Evolutionary conservation across 73 alveolate genomes (phyloP), one percentile per base, ranked within the genome.

Genomic region (Urostyla sp.): DNA sequence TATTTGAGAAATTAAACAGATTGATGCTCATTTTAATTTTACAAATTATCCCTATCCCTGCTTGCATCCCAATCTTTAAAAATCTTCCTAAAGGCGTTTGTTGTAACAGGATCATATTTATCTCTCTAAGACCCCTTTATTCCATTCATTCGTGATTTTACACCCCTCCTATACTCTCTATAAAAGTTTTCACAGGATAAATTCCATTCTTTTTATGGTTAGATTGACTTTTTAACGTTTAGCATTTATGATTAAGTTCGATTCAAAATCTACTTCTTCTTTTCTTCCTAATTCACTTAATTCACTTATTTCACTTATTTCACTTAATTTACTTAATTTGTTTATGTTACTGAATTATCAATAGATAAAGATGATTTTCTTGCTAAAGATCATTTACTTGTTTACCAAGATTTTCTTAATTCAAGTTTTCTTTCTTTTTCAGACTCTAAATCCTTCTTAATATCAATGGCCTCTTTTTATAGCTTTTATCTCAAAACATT

Each of bases 191-290:
- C 79, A 20, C 21, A 40, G 37, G 37, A 57, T 20, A 45, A 50
- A 34, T 63, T 63, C 79, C 79, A 63, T 20, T 63, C 79, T 26
- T 7, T 63, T 32, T 18, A n/a, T n/a, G n/a, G n/a, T n/a, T n/a
- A n/a, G n/a, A n/a, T n/a, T n/a, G n/a, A n/a, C n/a, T n/a, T n/a
- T n/a, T n/a, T n/a, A n/a, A n/a, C n/a, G n/a, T n/a, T n/a, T n/a
- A n/a, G n/a, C n/a, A n/a, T n/a, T 40, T n/a, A 35, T 24, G 56
- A 35, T 26, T 35, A 20, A 24, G 1, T 32, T 34, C 2, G 56
- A 31, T 34, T 31, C 2, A 24, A 18, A 3, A 5, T 4, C 28
- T 27, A 30, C 51, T 16, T 32, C 45, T 20, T 1, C 16, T n/a
- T 6, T 6, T 63, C 4, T 31, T 58, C 5, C 10, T 4, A 30